Base-by-base conservation (phyloP, 371 early-diverging fungal genomes). In the Amoeboradix gromovi region DNA sequence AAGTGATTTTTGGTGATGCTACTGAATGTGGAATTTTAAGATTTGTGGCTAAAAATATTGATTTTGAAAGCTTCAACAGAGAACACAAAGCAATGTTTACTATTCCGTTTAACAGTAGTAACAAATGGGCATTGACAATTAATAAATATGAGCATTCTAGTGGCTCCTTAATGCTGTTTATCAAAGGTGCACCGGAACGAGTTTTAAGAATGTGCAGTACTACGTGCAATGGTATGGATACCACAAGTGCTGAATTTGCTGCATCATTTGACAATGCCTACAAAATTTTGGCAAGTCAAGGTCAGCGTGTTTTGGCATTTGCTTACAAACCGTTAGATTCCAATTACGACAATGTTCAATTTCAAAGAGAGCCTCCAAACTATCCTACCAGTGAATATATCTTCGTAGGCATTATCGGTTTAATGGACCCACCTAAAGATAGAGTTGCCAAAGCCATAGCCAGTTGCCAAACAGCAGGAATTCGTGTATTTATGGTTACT, bases 111-210 rank as follows among this genome's bases (percentile, higher is more conserved):
- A 93, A 90, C 80, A 87, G 89, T 5, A 83, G 85, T 31, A 93
- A 85, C 85, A 94, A 94, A 77, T 91, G 91, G 92, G 85, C 85
- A 69, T 79, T 94, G 81, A 82, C 90, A 1, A 86, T 94, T 70
- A 88, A 90, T 74, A 71, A 79, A 70, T 76, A 78, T 67, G 73
- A 74, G 30, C 90, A 92, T 73, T 76, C 75, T 65, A 75, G 72
- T 30, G 91, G 91, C 1, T 70, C 74, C 1, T 76, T 85, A 68
- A 90, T 84, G 17, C 78, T 89, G 1, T 85, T 82, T 77, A 81
- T 92, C 48, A 93, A 94, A 76, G 94, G 94, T 65, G 94, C 94
- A 1, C 94, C 94, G 22, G 94, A 94, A 74, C 83, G 92, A 67
- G 82, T 94, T 28, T 76, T 92, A 66, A 75, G 80, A 16, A 74